Base-by-base conservation (phyloP, 495 filamentous ascomycete species). In the Neurospora sp. region DNA sequence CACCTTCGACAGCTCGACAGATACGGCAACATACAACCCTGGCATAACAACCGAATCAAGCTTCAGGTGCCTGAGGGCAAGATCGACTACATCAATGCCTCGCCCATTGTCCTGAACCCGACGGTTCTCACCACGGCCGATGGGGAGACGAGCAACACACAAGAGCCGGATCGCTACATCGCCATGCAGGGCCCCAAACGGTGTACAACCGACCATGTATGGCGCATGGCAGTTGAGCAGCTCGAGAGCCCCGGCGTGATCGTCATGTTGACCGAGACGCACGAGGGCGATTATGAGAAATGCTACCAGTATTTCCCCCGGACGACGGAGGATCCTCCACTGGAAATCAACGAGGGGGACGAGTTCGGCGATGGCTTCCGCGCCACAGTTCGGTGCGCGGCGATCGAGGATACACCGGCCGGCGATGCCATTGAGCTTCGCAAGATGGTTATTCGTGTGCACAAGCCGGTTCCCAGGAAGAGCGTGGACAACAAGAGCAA, bases 211-310 rank as follows among this genome's bases (percentile, higher is more conserved):
- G 86, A 90, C 74, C 92, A 97, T 77, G 91, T 96, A 59, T 99
- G 95, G 94, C 93, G 96, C 74, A 99, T 99, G 96, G 84, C 97
- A 38, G 93, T 93, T 81, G 90, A 97, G 72, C 93, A 98, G 82
- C 90, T 90, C 35, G 81, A 86, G 31, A 89, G 90, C 42, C 90
- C 93, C 0, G 93, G 89, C 3, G 93, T 99, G 31, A 91, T 99
- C 70, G 91, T 98, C 39, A 98, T 98, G 96, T 88, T 98, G 74
- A 98, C 95, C 27, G 92, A 94, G 78, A 97, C 93, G 1, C 89
- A 92, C 73, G 95, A 97, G 79, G 83, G 86, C 3, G 89, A 88
- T n/a, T 85, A 86, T 74, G 93, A 97, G 76, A 98, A 99, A 80
- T 98, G 96, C 79, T 93, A 85, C 59, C 94, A 91, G 61, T 99